phyloP scores from a whole-genome alignment of 495 filamentous ascomycete genomes.

The Penicillium coprophilum region DNA sequence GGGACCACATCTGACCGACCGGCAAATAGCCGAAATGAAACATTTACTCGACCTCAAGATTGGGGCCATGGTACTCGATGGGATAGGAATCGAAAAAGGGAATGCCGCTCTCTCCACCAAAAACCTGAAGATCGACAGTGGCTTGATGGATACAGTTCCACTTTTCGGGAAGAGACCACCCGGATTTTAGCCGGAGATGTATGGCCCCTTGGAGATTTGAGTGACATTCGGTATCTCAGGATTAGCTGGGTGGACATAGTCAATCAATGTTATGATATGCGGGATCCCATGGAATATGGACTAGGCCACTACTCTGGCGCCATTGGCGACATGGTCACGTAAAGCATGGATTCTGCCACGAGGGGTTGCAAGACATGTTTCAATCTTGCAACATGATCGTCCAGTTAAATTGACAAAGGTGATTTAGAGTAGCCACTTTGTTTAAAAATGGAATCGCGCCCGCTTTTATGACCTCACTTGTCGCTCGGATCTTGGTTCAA shows the following conservation, averaged over 20 bases:
- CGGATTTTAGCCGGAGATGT: background rate
- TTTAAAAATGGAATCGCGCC: conserved; percentile 8
- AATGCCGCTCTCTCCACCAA: background rate
- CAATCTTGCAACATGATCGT: conserved; percentile 10
- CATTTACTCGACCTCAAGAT: background rate
- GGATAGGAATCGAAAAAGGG: background rate
- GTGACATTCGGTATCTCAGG: background rate
- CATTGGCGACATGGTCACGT: background rate
- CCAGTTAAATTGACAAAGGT: background rate
- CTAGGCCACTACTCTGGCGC: background rate
- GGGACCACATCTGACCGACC: background rate
- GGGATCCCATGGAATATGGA: background rate
- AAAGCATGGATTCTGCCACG: background rate
- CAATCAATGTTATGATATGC: background rate
- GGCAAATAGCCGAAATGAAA: background rate
- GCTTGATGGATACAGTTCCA: background rate
- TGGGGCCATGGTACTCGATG: background rate
- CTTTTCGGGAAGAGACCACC: background rate
- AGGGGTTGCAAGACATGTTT: conserved; percentile 21
- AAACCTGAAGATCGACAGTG: conserved; percentile 11
- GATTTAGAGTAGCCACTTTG: conserved; percentile 2
- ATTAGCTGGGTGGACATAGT: background rate
- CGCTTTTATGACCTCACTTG: background rate
- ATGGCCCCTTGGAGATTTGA: background rate
- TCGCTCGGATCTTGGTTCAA: no score